Evolutionary conservation across 1,139 yeast genomes (phyloP).

Genomic region (Geotrichum candidum): DNA sequence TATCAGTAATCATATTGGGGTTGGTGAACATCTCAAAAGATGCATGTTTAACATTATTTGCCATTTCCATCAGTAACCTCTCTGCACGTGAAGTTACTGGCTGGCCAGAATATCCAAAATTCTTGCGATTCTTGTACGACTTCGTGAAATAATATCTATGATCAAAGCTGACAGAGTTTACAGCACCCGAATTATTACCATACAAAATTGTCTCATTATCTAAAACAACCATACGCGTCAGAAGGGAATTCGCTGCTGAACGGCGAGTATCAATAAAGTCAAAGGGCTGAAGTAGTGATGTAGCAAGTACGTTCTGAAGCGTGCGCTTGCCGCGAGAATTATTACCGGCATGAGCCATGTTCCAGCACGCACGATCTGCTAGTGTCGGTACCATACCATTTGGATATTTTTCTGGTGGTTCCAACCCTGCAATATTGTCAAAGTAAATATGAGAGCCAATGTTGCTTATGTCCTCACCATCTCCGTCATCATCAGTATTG

Average conservation of each 20-base stretch:
- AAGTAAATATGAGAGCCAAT: not conserved
- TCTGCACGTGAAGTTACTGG: not conserved
- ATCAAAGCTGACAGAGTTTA: not conserved
- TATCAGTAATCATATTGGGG: not conserved
- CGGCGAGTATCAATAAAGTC: not conserved
- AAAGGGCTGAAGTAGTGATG: not conserved
- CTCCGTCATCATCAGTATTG: not conserved
- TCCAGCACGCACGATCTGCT: not conserved
- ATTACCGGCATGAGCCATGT: not conserved
- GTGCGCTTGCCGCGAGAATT: not conserved
- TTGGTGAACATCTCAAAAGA: not conserved
- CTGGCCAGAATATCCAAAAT: not conserved
- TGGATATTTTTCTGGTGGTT: not conserved
- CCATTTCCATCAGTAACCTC: too few relatives aligned
- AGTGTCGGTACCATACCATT: not conserved
- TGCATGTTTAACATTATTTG: not conserved
- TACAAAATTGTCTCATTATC: not conserved
- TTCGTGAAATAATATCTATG: not conserved
- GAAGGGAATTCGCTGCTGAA: not conserved
- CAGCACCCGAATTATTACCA: not conserved
- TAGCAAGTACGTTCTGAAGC: not conserved
- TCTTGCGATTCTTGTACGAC: not conserved
- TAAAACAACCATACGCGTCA: not conserved
- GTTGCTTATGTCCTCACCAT: not conserved
- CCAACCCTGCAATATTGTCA: not conserved